Percentiles rank a stretch among this genome's conserved stretches.
Conservation (phyloP, 345 rosid species). For the Pistacia integerrima region DNA sequence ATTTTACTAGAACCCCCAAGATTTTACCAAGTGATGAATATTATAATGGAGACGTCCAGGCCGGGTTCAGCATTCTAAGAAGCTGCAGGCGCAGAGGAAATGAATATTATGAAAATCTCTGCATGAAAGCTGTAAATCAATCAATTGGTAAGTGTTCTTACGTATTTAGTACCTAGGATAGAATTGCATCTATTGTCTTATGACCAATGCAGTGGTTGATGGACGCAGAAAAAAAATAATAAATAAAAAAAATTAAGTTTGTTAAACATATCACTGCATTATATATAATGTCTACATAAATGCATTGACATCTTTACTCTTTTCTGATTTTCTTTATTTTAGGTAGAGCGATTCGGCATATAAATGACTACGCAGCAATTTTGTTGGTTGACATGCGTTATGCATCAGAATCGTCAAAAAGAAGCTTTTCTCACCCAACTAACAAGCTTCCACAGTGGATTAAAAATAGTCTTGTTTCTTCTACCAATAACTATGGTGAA, state of each 20-base stretch:
- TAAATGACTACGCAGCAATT: conserved; percentile 83
- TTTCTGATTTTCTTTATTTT: conserved; percentile 7
- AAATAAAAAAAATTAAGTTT: too few species aligned
- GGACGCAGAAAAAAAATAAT: too few species aligned
- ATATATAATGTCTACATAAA: background rate
- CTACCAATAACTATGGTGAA: conserved; percentile 78
- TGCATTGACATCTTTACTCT: background rate
- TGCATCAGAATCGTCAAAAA: conserved; percentile 54
- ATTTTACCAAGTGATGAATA: conserved; percentile 43
- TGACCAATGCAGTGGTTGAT: background rate
- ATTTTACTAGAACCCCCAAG: conserved; percentile 32
- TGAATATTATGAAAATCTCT: conserved; percentile 91
- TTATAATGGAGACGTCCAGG: conserved; percentile 54
- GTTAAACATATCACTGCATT: background rate
- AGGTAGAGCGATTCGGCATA: conserved; percentile 92
- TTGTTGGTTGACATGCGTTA: conserved; percentile 80
- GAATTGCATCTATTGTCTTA: background rate
- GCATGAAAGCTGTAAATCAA: conserved; percentile 98
- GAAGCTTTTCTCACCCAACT: conserved; percentile 56
- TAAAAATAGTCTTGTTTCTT: conserved; percentile 57
- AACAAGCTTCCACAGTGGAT: conserved; percentile 87
- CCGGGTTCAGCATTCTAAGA: conserved; percentile 68
- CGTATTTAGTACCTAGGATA: background rate
- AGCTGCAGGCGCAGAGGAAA: conserved; percentile 79
- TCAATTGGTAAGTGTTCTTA: conserved; percentile 66